Evolutionary conservation across 208 protist species (phyloP).

Genomic region (Acanthamoeba rhysodes): DNA sequence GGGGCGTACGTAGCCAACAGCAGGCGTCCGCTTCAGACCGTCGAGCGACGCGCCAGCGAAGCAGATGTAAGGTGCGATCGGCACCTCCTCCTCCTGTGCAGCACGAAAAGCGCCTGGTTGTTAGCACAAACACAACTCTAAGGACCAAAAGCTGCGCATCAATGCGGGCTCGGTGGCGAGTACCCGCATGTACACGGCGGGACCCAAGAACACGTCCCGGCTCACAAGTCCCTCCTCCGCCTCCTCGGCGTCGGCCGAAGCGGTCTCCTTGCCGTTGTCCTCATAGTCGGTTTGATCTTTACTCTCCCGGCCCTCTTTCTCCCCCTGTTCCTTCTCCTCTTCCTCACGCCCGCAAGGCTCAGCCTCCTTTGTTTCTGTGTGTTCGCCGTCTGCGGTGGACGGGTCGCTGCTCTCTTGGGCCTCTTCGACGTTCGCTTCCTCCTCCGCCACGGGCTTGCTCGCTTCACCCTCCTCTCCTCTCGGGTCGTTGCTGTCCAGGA

Average conservation of each 20-base stretch:
- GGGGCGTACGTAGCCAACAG: slow-evolving; percentile 27
- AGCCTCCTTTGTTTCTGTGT: neutral
- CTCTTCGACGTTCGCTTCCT: neutral
- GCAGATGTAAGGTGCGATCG: slow-evolving; percentile 61
- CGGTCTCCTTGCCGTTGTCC: neutral
- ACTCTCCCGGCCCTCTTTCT: neutral
- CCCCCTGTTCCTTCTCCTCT: neutral
- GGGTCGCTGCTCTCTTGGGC: neutral
- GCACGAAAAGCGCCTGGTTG: neutral
- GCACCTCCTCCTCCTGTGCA: slow-evolving; percentile 23
- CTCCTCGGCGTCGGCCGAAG: neutral
- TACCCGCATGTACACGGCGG: slow-evolving; percentile 8
- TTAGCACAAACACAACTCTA: neutral
- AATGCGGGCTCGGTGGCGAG: neutral
- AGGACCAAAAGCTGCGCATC: neutral
- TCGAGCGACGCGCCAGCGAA: neutral
- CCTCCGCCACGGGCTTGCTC: neutral
- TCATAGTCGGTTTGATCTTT: neutral
- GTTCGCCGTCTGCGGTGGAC: neutral
- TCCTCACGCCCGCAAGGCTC: neutral
- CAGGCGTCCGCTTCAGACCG: slow-evolving; percentile 6
- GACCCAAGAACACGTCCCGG: neutral
- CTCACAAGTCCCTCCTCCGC: neutral
- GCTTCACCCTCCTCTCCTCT: neutral
- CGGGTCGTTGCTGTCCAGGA: neutral